Base-by-base conservation (phyloP, 345 rosid species). In the Eucalyptus shirleyi region DNA sequence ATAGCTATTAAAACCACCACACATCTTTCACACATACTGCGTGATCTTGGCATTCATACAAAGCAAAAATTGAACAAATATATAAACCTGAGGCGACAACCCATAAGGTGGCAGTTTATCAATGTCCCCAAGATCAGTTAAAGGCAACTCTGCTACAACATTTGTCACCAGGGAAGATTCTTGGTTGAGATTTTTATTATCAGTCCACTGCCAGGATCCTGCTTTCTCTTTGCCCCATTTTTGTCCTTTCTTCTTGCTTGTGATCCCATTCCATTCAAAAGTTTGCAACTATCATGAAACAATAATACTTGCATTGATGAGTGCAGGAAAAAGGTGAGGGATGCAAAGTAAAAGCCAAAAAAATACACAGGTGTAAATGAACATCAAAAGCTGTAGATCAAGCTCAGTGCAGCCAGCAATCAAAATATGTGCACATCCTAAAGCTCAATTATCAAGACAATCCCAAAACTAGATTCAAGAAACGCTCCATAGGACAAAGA, bases 221-320 rank as follows among this genome's bases (percentile, higher is more conserved):
- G 90, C 89, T 91, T 95, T 97, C 92, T 96, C 97, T 89, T 59
- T 93, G 60, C 99, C 99, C 99, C 99, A 97, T 90, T 96, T 97
- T 91, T 98, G 98, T 51, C 98, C 98, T 92, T 92, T 97, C 95
- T 93, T 98, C 93, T 98, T 98, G 92, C 96, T 96, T 91, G 94
- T 96, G 91, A 91, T 92, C 89, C 99, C 98, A 91, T 94, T 98
- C 99, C 99, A 97, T 80, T 91, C 92, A 91, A 94, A 94, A 19
- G 89, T 93, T 90, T 95, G 94, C 98, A 96, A 40, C 93, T 88
- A 50, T 87, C 87, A 90, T 44, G 34, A 34, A 49, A 86, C 28
- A 89, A 51, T 24, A 37, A 47, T 34, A 86, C 45, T 32, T 15
- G 87, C 87, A 86, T 47, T 23, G 26, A 51, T 67, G 30, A 32